Base-by-base conservation (phyloP, 2,329 filamentous ascomycete genomes). In the Microcyclospora pomicola region DNA sequence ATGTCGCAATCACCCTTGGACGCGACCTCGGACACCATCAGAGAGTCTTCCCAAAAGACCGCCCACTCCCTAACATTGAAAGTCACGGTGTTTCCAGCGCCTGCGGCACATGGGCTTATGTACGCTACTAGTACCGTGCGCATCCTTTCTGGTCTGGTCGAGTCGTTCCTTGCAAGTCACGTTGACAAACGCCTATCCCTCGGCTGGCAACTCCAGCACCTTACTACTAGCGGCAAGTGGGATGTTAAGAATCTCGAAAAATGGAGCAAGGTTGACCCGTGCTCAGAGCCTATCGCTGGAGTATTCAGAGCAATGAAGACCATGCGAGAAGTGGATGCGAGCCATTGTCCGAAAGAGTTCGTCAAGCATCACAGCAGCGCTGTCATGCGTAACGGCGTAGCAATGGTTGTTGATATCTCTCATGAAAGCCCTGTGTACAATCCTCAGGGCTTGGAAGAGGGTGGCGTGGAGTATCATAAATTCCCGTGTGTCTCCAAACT, bases 181-280 rank as follows among this genome's bases (percentile, higher is more conserved):
- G 69, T 95, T 38, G 87, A 87, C 9, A 71, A 76, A 9, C 77
- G 86, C 7, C 71, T 95, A 11, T 82, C 77, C 1, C 73, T 88
- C 19, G 83, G 80, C 32, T 96, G 88, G 87, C 88, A 96, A 60
- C 68, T 96, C 12, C 82, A 88, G 50, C 80, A 91, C 51, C 74
- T 96, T 15, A 84, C 82, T 2, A 84, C 81, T 2, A 82, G 86
- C 48, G 87, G 87, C 2, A 96, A 96, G 63, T 96, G 88, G 88
- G 88, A 95, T 54, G 85, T 96, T 48, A 96, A 96, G 64, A 96
- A 96, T 53, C 69, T 95, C 9, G 77, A 73, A 42, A 96, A 96
- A 56, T 96, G 88, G 88, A 73, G 83, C 82, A n/a, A 13, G 6
- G 45, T 50, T 11, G 37, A 40, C 1, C 37, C 45, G 4, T 50